Evolutionary conservation across 345 rosid species (phyloP).

Genomic region (Eucalyptus marginata): DNA sequence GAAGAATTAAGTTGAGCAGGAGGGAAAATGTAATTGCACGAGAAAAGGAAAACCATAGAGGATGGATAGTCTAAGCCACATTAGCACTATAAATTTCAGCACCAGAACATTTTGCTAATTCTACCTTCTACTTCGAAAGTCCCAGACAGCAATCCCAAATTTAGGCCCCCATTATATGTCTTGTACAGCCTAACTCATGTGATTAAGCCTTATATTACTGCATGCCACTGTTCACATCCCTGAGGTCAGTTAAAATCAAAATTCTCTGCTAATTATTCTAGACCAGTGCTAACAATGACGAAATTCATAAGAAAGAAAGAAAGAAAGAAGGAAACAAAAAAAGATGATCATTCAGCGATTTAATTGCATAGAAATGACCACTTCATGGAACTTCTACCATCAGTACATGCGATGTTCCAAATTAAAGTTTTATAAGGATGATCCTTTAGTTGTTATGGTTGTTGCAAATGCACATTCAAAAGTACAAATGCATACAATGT

Average conservation of each 20-base stretch:
- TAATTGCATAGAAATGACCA: background rate
- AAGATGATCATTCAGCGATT: background rate
- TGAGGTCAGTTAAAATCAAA: background rate
- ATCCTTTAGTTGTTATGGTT: background rate
- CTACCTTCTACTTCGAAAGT: background rate
- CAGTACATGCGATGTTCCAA: background rate
- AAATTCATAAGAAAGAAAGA: background rate
- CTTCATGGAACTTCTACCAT: background rate
- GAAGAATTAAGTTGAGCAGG: background rate
- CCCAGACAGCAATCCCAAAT: background rate
- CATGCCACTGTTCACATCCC: background rate
- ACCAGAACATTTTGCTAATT: background rate
- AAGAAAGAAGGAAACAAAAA: background rate
- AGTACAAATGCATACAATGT: background rate
- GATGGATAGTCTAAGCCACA: background rate
- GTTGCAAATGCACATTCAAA: background rate
- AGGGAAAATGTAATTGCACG: background rate
- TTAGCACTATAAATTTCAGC: background rate
- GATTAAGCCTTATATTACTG: background rate
- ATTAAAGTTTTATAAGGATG: background rate
- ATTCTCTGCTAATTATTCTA: background rate
- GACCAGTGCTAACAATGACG: background rate
- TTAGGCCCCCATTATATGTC: background rate
- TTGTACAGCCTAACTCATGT: background rate
- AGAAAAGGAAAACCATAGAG: background rate